Evolutionary conservation across 2,329 filamentous ascomycete species (phyloP).

Genomic region (Thielaviopsis populi): DNA sequence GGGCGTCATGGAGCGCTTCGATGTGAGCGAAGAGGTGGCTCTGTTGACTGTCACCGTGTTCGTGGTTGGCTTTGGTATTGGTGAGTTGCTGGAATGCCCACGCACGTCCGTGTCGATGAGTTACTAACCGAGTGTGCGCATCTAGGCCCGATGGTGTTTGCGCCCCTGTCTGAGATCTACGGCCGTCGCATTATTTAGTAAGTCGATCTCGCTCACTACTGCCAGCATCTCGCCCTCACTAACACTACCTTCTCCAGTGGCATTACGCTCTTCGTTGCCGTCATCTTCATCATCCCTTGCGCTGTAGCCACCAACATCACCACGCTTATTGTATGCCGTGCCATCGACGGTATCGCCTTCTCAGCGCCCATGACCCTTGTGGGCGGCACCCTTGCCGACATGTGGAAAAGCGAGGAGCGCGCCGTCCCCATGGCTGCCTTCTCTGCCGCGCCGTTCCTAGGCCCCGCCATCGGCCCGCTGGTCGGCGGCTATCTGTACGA

Average conservation of each 20-base stretch:
- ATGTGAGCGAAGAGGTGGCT: conserved; percentile 56
- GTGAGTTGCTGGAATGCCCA: conserved; percentile 25
- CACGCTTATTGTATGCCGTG: conserved; percentile 60
- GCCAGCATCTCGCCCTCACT: not conserved
- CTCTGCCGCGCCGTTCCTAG: conserved; percentile 67
- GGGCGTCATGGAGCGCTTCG: conserved; percentile 48
- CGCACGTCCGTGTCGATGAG: not conserved
- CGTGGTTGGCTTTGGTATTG: conserved; percentile 68
- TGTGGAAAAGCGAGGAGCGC: conserved; percentile 73
- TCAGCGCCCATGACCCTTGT: conserved; percentile 78
- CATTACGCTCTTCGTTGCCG: conserved; percentile 51
- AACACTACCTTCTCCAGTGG: conserved; percentile 24
- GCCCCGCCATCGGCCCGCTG: conserved; percentile 62
- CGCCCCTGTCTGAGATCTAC: conserved; percentile 60
- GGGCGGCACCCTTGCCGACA: conserved; percentile 65
- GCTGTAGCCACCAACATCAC: conserved; percentile 61
- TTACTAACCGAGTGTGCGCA: not conserved
- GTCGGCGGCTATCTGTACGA: conserved; percentile 63
- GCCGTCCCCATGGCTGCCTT: conserved; percentile 81
- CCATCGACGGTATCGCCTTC: conserved; percentile 71
- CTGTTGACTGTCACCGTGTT: conserved; percentile 61
- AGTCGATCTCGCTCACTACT: conserved; percentile 17
- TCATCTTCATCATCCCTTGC: conserved; percentile 68
- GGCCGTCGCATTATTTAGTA: conserved; percentile 58
- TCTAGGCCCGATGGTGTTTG: conserved; percentile 59